Percentiles rank a stretch among this genome's conserved stretches.
phyloP scores from a whole-genome alignment of 2,329 filamentous ascomycete species.

The Zelopaecilomyces penicillatus region DNA sequence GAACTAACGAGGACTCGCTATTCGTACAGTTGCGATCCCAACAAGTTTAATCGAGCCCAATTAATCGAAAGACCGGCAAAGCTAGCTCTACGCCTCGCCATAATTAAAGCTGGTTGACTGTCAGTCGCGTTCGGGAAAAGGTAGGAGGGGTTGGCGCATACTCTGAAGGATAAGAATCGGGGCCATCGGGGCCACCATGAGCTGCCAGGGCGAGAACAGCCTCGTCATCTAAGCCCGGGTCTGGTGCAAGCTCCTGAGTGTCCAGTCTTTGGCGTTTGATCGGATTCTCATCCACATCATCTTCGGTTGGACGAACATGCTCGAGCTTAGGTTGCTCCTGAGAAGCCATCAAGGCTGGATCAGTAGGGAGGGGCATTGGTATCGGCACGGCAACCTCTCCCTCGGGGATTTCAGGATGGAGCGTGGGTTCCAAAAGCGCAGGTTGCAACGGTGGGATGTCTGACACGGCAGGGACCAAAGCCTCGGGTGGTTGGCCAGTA shows the following conservation, averaged over 20 bases:
- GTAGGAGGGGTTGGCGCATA: conserved; percentile 20
- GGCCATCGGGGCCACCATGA: conserved; percentile 28
- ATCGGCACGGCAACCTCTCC: conserved; percentile 1
- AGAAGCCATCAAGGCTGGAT: conserved; percentile 1
- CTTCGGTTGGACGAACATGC: conserved; percentile 13
- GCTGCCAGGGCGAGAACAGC: conserved; percentile 40
- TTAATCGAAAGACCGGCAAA: neutral
- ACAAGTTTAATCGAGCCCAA: no score
- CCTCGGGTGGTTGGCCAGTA: conserved; percentile 5
- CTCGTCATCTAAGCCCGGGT: conserved; percentile 29
- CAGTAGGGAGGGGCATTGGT: conserved; percentile 3
- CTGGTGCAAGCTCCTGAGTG: conserved; percentile 13
- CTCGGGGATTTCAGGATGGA: conserved; percentile 2
- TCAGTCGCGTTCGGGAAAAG: neutral
- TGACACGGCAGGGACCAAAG: conserved; percentile 1
- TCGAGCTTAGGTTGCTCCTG: conserved; percentile 8
- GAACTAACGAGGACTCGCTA: no score
- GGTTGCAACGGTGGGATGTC: conserved; percentile 1
- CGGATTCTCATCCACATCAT: conserved; percentile 25
- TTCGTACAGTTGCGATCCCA: no score
- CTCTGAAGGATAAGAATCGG: conserved; percentile 34
- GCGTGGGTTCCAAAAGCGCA: neutral
- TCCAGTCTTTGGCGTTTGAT: conserved; percentile 34
- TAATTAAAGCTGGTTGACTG: conserved; percentile 28
- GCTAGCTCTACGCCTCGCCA: conserved; percentile 27